Base-by-base conservation (phyloP, 495 filamentous ascomycete genomes). In the Hyaloscypha variabilis region DNA sequence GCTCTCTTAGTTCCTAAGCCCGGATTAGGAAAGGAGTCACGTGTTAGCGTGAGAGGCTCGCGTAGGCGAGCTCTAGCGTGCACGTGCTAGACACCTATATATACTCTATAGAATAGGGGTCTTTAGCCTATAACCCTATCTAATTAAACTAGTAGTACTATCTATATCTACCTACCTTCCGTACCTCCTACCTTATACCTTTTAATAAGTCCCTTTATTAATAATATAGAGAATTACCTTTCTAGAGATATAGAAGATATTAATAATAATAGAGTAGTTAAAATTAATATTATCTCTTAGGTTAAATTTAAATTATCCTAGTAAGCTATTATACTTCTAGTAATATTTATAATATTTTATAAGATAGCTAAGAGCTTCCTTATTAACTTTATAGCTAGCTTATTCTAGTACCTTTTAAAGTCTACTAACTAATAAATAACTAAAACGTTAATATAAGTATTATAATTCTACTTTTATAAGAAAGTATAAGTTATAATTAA, bases 261-360 rank as follows among this genome's bases (percentile, higher is more conserved):
- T 51, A 14, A 69, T 46, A 28, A 66, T 60, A 26, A 71, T 61
- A 26, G 26, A 58, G 46, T 64, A 66, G 29, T 71, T 71, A 60
- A 71, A 71, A 23, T 66, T 60, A 21, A 66, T 50, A 34, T 71
- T 54, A 30, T 69, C 34, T 28, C 60, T 54, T 19, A 71, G n/a
- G 24, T 39, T 67, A 59, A 72, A 34, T 34, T 64, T 67, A 25
- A 70, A 70, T 19, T 65, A n/a, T 8, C 60, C 24, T 13, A 50
- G 60, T n/a, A 50, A 53, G 55, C 51, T 51, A 17, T 39, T 29
- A 56, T 67, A 26, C 30, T 29, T 55, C 42, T 70, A 29, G 49
- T 31, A 70, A 3, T 60, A 23, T 4, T 54, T 26, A 21, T 31
- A 70, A 30, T 54, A 70, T 19, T 63, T 67, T 17, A 36, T 63